Evolutionary conservation across 2,329 filamentous ascomycete genomes (phyloP).

Genomic region (Acrodontium crateriforme): DNA sequence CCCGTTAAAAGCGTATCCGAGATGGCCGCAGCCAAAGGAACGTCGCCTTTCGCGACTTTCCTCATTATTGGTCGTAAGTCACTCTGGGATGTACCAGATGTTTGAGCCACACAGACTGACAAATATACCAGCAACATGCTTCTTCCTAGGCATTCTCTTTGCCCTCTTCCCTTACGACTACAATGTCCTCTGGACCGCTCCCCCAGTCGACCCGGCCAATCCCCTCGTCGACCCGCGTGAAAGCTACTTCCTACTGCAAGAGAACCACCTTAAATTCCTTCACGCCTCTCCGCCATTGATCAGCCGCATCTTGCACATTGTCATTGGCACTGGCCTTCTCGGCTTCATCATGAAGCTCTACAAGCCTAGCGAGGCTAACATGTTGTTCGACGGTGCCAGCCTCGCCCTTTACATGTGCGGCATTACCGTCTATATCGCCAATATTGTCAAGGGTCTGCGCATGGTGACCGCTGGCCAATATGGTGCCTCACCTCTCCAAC

Average conservation of each 20-base stretch:
- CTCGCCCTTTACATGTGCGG: conserved; percentile 69
- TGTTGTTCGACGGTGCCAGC: conserved; percentile 74
- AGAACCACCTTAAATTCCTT: conserved; percentile 79
- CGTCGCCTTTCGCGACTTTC: conserved; percentile 70
- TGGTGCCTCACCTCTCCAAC: conserved; percentile 29
- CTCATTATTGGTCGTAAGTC: conserved; percentile 87
- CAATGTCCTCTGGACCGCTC: conserved; percentile 68
- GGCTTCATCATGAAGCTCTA: conserved; percentile 93
- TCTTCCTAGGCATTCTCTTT: conserved; percentile 97
- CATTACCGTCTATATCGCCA: conserved; percentile 83
- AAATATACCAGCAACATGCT: conserved; percentile 51
- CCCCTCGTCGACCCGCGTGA: conserved; percentile 26
- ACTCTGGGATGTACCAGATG: background rate
- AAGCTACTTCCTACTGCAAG: conserved; percentile 69
- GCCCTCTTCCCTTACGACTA: conserved; percentile 93
- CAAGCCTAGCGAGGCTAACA: conserved; percentile 82
- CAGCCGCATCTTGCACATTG: conserved; percentile 83
- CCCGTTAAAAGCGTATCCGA: too few species aligned
- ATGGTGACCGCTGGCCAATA: conserved; percentile 65
- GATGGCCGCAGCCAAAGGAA: conserved; percentile 16
- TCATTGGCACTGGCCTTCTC: conserved; percentile 71
- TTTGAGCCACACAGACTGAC: background rate
- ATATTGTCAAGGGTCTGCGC: conserved; percentile 88
- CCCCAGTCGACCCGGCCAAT: conserved; percentile 22
- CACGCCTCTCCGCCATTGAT: conserved; percentile 87